Evolutionary conservation across 371 early-diverging fungal genomes (phyloP), one percentile per base, ranked within the genome.

Genomic region (Syncephalastrum sp.): DNA sequence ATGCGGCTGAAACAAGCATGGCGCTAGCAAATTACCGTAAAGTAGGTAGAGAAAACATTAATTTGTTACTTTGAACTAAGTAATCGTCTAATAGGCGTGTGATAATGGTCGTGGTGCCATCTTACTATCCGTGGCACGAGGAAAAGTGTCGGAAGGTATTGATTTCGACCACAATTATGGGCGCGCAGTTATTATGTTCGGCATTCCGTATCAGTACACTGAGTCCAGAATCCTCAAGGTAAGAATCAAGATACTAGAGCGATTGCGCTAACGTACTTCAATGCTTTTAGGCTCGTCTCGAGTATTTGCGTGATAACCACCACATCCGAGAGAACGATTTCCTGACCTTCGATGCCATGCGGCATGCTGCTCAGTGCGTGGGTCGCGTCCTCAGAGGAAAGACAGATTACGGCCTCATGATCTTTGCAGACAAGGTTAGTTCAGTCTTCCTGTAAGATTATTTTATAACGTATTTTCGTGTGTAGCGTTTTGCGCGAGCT

Each of bases 91-190:
- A 16, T 67, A 90, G 69, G 99, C 99, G 1, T 99, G 99, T 70
- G 93, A 98, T 63, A 97, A 96, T 74, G 99, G 99, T 0, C 89
- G 99, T 56, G 99, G 99, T 0, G 99, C 99, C 0, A 91, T 98
- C 43, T 72, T 99, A n/a, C 73, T 99, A 23, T 95, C 97, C 54
- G 99, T 99, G n/a, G 99, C 99, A 10, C 88, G 99, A 53, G 99
- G 99, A 13, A 99, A 99, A 71, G 99, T 99, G 15, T 96, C 97
- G 8, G 99, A 99, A 77, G 99, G 99, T 16, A 97, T 99, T 63
- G 99, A 99, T 88, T 99, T 99, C 72, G 98, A 99, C 69, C 96
- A 99, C 71, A 91, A 98, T 63, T 99, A 99, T 76, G 99, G 99
- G 8, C 86, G 99, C 25, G 99, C 98, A 17, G 95, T 98, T 33